Evolutionary conservation across 768 basidiomycete species (phyloP), one percentile per base, ranked within the genome.

Genomic region (Termitomyces sp.): DNA sequence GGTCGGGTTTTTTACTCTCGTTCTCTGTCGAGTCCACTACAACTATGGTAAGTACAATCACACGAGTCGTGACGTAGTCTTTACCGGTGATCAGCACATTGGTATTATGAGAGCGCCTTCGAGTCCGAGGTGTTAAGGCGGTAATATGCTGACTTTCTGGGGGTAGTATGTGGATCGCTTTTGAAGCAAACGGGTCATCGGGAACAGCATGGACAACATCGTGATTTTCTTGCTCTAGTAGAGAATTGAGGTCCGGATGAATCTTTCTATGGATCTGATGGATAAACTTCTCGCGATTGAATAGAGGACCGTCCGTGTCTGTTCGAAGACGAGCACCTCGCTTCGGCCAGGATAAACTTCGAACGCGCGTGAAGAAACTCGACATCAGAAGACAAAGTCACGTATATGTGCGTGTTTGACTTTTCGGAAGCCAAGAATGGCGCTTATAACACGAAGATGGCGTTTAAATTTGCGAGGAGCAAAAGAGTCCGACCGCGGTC

Each of bases 181-280:
- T 54, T 5, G 47, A 37, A 33, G 42, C 50, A 47, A 46, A 50
- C 10, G 52, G 30, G 42, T 30, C 43, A 21, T 52, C 41, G 3
- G 26, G 28, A 28, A 44, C 31, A 30, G 37, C 50, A 21, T 51
- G 30, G 7, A 51, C 12, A 14, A 50, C 42, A 31, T 35, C 45
- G 41, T 68, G 63, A 42, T 12, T 50, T 40, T 56, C 49, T 58
- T 61, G 52, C 19, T 69, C 63, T 40, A 67, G 57, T 23, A 73
- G 62, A 33, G 68, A 66, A 56, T 71, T 67, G 28, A 75, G 63
- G 55, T 78, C 64, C 50, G 74, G 71, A 49, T 75, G 75, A 41
- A 77, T 76, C 61, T 68, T 74, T 30, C 66, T 68, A 35, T 67
- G 62, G 12, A 68, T 49, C 30, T 50, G 37, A 31, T 19, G 48